Evolutionary conservation across 768 basidiomycete species (phyloP), one percentile per base, ranked within the genome.

Genomic region (Boletales sp.): DNA sequence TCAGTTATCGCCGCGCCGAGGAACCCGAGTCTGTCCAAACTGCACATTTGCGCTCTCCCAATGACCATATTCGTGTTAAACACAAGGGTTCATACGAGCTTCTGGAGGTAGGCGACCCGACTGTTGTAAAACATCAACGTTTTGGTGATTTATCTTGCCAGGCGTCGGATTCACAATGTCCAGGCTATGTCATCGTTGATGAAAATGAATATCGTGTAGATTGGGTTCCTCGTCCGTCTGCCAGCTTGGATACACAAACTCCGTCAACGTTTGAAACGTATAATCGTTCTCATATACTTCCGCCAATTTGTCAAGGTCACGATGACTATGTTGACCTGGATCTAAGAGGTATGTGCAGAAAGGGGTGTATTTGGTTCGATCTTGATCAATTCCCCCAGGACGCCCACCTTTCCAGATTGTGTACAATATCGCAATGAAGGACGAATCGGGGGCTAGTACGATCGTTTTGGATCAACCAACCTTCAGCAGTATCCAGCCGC

Each of bases 391-490:
- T 31, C 10, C 14, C 12, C 31, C 58, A 89, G 94, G 94, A 44
- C 83, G 84, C 18, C 84, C 91, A n/a, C 94, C 94, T 0, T 97
- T 94, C 79, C 86, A 95, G 64, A 84, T 95, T 54, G 86, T 81
- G 78, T 96, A 94, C 68, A 88, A 90, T 56, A 81, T 92, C 47
- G 90, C 86, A 1, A 78, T 81, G 63, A 77, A 84, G 45, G 77
- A 73, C 46, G 86, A 85, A 9, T 72, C 73, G 15, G 87, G 89
- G 5, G 84, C 85, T 9, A 85, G 82, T 7, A 87, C 82, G 2
- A 81, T 74, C 53, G 74, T 91, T 41, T 71, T 88, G 30, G 87
- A 84, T 50, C 87, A 90, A 56, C 84, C 86, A 2, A 83, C 81
- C 2, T 86, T 93, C 72, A 90, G 84, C 67, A 91, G 90, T 62